Evolutionary conservation across 495 filamentous ascomycete genomes (phyloP).

Genomic region (Penicillium parvum): DNA sequence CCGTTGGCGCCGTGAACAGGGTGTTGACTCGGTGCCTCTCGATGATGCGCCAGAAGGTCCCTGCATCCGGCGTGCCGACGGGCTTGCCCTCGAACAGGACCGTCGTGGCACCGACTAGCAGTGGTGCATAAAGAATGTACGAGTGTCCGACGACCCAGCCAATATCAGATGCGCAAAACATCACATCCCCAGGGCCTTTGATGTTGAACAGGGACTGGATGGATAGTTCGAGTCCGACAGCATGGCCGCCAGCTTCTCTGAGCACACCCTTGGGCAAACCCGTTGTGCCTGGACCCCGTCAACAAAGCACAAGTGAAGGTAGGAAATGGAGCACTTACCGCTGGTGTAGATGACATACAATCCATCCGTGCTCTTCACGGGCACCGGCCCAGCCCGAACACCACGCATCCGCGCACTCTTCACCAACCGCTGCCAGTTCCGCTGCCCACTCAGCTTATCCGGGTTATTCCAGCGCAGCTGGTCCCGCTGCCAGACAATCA

Average conservation of each 20-base stretch:
- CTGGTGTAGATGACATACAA: slow-evolving; percentile 91
- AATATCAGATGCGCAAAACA: slow-evolving; percentile 80
- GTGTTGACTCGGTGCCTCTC: slow-evolving; percentile 80
- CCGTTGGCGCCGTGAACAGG: slow-evolving; percentile 83
- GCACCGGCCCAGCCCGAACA: slow-evolving; percentile 64
- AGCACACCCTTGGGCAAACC: slow-evolving; percentile 86
- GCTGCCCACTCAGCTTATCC: slow-evolving; percentile 58
- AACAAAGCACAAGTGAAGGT: background rate
- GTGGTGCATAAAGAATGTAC: slow-evolving; percentile 79
- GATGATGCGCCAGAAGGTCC: slow-evolving; percentile 82
- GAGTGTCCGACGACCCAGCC: slow-evolving; percentile 85
- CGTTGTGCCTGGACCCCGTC: slow-evolving; percentile 60
- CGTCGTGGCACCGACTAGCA: slow-evolving; percentile 80
- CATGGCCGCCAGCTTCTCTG: slow-evolving; percentile 79
- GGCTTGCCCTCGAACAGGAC: slow-evolving; percentile 92
- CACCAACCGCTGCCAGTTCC: slow-evolving; percentile 74
- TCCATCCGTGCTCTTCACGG: slow-evolving; percentile 69
- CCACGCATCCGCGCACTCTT: slow-evolving; percentile 61
- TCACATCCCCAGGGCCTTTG: slow-evolving; percentile 73
- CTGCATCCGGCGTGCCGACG: slow-evolving; percentile 80
- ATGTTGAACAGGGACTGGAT: slow-evolving; percentile 77
- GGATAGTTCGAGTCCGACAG: slow-evolving; percentile 76
- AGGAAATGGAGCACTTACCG: slow-evolving; percentile 28
- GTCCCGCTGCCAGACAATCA: slow-evolving; percentile 75
- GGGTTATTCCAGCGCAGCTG: slow-evolving; percentile 68